Evolutionary conservation across 805 yeast species (phyloP), one percentile per base, ranked within the genome.

Genomic region (Blastobotrys parvus): DNA sequence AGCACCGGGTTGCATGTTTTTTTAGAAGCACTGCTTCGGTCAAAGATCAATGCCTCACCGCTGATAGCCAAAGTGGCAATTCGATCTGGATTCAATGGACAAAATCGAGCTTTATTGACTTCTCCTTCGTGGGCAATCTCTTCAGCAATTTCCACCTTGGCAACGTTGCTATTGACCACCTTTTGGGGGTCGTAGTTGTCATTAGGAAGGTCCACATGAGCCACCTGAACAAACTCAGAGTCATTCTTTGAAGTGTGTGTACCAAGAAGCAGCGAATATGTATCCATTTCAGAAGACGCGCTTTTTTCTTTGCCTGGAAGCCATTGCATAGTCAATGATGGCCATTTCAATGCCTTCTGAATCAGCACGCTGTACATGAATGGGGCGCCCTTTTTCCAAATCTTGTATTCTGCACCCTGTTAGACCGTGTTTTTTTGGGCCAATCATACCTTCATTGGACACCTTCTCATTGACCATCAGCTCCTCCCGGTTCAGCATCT

Each of bases 101-200:
- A 74, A 43, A 73, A 67, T 44, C 77, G 72, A 3, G 82, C 71
- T 49, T 71, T 71, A 59, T 82, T 81, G 40, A 82, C 78, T 53
- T 80, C 88, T 4, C 82, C 80, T 19, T 78, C 75, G 50, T 80
- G 87, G 39, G 65, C 66, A 78, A 86, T 81, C 45, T 68, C 63
- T 44, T 71, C 67, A 17, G 63, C 48, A 6, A 72, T 58, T 35
- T 60, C 59, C 25, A 74, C 57, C 42, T 71, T 64, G 41, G 48
- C 48, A 34, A 35, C 23, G 19, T 25, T n/a, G 43, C 39, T 38
- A 40, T 33, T 8, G 41, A 17, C 30, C 18, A 33, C 32, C 35
- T 36, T 13, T 19, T 17, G 8, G 10, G 43, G 47, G 18, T 38
- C 41, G 35, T 38, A 50, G 18, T 44, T 35, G 20, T 39, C 38